Evolutionary conservation across 2,329 filamentous ascomycete species (phyloP), one percentile per base, ranked within the genome.

Genomic region (Colletotrichum trifolii): DNA sequence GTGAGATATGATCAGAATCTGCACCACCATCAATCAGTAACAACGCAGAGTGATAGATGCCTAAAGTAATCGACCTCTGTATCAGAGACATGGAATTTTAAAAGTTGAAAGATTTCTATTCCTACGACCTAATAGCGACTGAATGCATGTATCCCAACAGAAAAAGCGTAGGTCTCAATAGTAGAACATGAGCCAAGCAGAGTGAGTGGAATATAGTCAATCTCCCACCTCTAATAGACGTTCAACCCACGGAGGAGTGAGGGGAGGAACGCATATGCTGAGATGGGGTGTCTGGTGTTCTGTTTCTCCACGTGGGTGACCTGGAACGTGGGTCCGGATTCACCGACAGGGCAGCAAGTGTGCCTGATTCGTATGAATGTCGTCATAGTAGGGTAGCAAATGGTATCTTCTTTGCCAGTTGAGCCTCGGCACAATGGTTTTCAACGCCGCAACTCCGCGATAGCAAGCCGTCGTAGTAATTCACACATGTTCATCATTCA

Each of bases 191-290:
- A 81, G 79, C 70, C 69, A 75, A 75, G 80, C 82, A 84, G 81
- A 85, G 82, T 84, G 81, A 82, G 77, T 79, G 83, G 82, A 80
- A 75, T 72, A 55, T 67, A 75, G 70, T 83, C 70, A 67, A 79
- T 85, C 78, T 85, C 80, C 83, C 83, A 85, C 79, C 76, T 78
- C 76, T 80, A 79, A 81, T 85, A 84, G 82, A 80, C 82, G 77
- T 82, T 80, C 80, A 77, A 80, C 80, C 80, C 82, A 84, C 73
- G 81, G 82, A 76, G 74, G 77, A 82, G 79, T 71, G 72, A 75
- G 74, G 74, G 72, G 77, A 76, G 77, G 80, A 82, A 82, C 81
- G 82, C 73, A 84, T 84, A 85, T 84, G 82, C 82, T 84, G 75
- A 80, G 80, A 83, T 84, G 80, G 81, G 74, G 11, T 38, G 6